Conservation (phyloP, 148 eudicot genomes). For the Silene conica region DNA sequence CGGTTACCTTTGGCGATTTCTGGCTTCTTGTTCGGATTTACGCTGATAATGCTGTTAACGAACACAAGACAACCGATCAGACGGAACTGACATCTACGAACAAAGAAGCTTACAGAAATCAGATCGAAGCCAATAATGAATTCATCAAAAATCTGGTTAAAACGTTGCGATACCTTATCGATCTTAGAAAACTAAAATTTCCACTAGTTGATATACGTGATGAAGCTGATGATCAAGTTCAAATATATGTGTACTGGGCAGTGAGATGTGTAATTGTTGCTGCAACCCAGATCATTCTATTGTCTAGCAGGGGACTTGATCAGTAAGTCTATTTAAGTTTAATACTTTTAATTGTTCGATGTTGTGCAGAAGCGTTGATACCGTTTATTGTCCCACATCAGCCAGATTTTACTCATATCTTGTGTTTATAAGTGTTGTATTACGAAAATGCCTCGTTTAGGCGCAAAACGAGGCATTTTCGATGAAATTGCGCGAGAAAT, state of each 20-base stretch:
- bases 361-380: slow-evolving; percentile 26
- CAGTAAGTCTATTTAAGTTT: slow-evolving; percentile 31
- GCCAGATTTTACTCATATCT: no score
- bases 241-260: slow-evolving; percentile 47
- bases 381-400: no score
- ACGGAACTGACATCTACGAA: slow-evolving; percentile 32
- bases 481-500: no score
- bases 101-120: slow-evolving; percentile 1
- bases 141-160: slow-evolving; percentile 37
- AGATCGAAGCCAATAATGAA: background rate
- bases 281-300: no score
- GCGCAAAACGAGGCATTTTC: no score
- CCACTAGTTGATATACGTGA: no score
- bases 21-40: slow-evolving; percentile 52
- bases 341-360: no score
- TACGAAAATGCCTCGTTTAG: no score
- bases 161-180: slow-evolving; percentile 28
- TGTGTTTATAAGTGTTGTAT: no score
- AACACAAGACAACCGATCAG: slow-evolving; percentile 43
- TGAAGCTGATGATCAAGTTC: no score
- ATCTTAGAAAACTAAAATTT: slow-evolving; percentile 30
- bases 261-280: slow-evolving; percentile 22
- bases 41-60: slow-evolving; percentile 38
- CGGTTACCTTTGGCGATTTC: slow-evolving; percentile 43
- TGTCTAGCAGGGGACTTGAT: slow-evolving; percentile 1